Base-by-base conservation (phyloP, 2,329 filamentous ascomycete species). In the Alternaria tenuissima region DNA sequence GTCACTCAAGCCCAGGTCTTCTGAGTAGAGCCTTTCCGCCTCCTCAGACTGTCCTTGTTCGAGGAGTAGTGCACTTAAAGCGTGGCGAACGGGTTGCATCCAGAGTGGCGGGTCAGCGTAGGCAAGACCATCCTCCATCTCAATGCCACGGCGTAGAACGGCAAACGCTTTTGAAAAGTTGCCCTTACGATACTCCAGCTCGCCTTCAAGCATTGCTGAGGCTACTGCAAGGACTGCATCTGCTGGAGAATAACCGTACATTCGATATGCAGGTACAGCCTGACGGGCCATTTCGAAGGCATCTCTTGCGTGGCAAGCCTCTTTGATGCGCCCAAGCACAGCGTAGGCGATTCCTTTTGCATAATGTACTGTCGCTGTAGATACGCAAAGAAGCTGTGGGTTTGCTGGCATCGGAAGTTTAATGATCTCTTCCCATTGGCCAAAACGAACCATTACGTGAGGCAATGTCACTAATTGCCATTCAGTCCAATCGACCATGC, bases 81-180 rank as follows among this genome's bases (percentile, higher is more conserved):
- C 58, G 14, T 61, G 58, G 7, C 54, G 54, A 46, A 61, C 34
- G 5, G 54, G 58, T 22, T 47, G 54, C 54, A 61, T 61, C 58
- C 52, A 57, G 0, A 53, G 28, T 7, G 47, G 55, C 14, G 52
- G 53, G 6, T 60, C 44, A 5, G 26, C 32, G 39, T 55, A 48
- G 5, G 20, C 30, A 0, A 55, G 32, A 3, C 39, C 18, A 32
- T 59, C 56, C 28, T 54, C 56, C 4, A 55, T 18, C 9, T 55
- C 8, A 12, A 59, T 55, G 30, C n/a, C 52, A 11, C 26, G 38
- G 16, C 41, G 41, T 1, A 59, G 26, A 7, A 24, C 3, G 18
- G 28, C n/a, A 39, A 59, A 59, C 7, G 56, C 34, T 3, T 38
- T 18, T 14, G 12, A 16, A 22, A 30, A 18, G 22, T 56, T 56